A percentile compares a stretch with the other conserved stretches of the same genome.
These are phyloP conservation scores for Fusarium mexicanum DNA, from an alignment of 2,329 filamentous ascomycete species.

Conservation along the genomic window DNA sequence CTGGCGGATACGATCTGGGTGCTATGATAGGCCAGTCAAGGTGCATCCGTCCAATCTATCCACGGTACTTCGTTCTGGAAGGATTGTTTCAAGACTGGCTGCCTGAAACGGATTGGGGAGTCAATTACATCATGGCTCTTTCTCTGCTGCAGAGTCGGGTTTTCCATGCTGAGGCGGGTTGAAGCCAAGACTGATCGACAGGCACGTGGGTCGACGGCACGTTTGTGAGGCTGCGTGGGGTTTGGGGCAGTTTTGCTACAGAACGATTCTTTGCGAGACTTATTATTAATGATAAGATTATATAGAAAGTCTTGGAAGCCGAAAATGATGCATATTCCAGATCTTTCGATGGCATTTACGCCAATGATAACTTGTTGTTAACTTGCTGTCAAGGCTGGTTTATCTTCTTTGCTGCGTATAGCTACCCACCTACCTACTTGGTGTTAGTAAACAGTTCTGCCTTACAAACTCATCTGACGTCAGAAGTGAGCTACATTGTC, in stretches of 20 bases:
- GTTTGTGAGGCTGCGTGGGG: neutral
- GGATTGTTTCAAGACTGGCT: neutral
- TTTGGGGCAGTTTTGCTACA: neutral
- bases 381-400: neutral
- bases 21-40: neutral
- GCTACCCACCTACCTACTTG: neutral
- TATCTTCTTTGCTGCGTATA: neutral
- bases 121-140: constrained; percentile 8
- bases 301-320: neutral
- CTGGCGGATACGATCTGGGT: neutral
- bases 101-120: neutral
- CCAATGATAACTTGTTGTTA: neutral
- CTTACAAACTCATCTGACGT: neutral
- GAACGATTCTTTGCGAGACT: neutral
- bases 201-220: constrained; percentile 14
- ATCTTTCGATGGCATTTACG: neutral
- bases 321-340: neutral
- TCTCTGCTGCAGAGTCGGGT: neutral
- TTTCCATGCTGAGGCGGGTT: neutral
- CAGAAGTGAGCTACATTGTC: neutral
- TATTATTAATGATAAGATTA: neutral
- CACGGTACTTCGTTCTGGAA: neutral
- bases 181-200: constrained; percentile 19
- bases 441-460: neutral
- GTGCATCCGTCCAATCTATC: neutral